Percentiles rank a stretch among this genome's conserved stretches.
phyloP scores from a whole-genome alignment of 176 grass and related monocot genomes.

The Guadua angustifolia region DNA sequence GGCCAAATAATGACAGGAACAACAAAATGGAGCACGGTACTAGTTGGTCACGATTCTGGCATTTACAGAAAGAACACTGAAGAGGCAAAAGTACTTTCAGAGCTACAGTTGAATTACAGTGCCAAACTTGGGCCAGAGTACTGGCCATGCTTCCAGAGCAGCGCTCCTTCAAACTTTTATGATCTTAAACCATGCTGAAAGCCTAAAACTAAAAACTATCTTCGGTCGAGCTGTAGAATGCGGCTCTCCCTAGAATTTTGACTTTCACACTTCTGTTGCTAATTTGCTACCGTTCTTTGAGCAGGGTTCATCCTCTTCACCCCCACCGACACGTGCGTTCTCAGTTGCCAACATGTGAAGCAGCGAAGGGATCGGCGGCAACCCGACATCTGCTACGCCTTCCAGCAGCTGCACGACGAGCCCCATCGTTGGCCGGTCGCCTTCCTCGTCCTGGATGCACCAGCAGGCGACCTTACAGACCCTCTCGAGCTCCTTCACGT shows the following conservation, averaged over 20 bases:
- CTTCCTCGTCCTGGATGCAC: constrained; percentile 61
- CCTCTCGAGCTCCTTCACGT: constrained; percentile 54
- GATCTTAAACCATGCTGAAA: not conserved
- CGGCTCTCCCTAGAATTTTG: not conserved
- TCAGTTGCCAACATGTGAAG: constrained; percentile 50
- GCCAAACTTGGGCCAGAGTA: not conserved
- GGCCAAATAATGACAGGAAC: not conserved
- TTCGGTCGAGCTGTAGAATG: not conserved
- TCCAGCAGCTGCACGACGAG: constrained; percentile 60
- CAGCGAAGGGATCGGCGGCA: constrained; percentile 47
- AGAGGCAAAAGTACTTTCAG: not conserved
- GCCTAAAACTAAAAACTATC: not conserved
- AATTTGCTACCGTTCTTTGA: not conserved
- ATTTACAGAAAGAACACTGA: not conserved
- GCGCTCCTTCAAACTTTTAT: not conserved
- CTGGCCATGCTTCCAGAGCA: not conserved
- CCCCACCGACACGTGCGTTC: constrained; percentile 9
- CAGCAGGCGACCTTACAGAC: constrained; percentile 56
- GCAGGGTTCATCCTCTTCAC: constrained; percentile 6
- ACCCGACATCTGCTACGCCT: constrained; percentile 36
- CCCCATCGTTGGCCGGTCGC: constrained; percentile 56
- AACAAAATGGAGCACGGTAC: not conserved
- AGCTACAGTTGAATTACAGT: not conserved
- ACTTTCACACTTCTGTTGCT: not conserved
- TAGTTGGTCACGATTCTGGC: not conserved